Evolutionary conservation across 139 green algal genomes (phyloP).

Genomic region (Micractinium sp.): DNA sequence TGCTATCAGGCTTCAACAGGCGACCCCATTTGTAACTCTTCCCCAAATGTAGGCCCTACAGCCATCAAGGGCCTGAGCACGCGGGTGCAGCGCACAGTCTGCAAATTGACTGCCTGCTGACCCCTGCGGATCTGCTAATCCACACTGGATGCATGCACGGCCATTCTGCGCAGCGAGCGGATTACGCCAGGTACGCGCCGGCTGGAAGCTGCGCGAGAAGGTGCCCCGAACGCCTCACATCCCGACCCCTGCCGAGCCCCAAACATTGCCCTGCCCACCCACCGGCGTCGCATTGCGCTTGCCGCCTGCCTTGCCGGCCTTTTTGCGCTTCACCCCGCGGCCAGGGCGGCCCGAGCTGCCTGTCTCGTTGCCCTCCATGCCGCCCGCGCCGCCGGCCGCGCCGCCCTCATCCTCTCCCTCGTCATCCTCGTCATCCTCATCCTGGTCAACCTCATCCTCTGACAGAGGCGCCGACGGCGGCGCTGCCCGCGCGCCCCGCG

Average conservation of each 20-base stretch:
- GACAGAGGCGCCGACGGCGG: slow-evolving; percentile 21
- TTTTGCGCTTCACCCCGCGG: slow-evolving; percentile 23
- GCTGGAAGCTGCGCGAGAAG: not conserved
- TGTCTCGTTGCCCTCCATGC: slow-evolving; percentile 26
- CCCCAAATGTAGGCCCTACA: too few relatives aligned
- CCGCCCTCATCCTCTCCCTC: slow-evolving; percentile 27
- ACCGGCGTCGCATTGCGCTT: slow-evolving; percentile 15
- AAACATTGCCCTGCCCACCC: not conserved
- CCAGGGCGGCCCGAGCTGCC: slow-evolving; percentile 41
- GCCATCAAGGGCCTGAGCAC: too few relatives aligned
- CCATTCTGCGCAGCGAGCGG: too few relatives aligned
- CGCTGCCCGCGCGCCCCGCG: not conserved
- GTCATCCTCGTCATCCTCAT: slow-evolving; percentile 43
- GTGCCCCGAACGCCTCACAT: not conserved
- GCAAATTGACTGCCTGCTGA: too few relatives aligned
- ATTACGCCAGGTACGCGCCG: too few relatives aligned
- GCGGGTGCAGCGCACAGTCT: too few relatives aligned
- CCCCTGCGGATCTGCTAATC: too few relatives aligned
- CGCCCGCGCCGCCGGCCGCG: not conserved
- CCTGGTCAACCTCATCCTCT: slow-evolving; percentile 38
- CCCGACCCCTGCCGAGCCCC: too few relatives aligned
- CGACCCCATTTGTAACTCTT: too few relatives aligned
- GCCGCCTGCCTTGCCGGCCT: slow-evolving; percentile 11
- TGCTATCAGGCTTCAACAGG: too few relatives aligned
- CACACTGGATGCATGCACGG: too few relatives aligned